Evolutionary conservation across 345 rosid species (phyloP).

Genomic region (Rubroshorea leprosula): DNA sequence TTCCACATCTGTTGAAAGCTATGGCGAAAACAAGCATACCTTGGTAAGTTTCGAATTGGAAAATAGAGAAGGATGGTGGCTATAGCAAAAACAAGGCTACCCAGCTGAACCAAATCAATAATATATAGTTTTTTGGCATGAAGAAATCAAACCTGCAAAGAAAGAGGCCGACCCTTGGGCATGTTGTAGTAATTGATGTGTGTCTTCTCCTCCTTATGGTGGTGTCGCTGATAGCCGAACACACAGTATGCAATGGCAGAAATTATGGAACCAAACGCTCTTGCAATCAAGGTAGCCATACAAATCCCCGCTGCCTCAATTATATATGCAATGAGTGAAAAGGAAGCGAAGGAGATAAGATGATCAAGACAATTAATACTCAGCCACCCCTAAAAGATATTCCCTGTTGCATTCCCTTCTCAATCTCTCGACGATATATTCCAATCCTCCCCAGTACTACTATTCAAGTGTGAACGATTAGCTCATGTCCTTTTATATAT

Average conservation of each 20-base stretch:
- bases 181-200: constrained; percentile 34
- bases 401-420: constrained; percentile 32
- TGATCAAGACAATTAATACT: constrained; percentile 7
- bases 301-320: constrained; percentile 18
- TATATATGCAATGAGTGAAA: constrained; percentile 22
- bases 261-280: constrained; percentile 45
- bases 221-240: constrained; percentile 36
- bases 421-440: constrained; percentile 25
- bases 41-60: too few species aligned
- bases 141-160: constrained; percentile 67
- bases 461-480: constrained; percentile 12
- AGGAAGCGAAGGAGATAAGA: constrained; percentile 19
- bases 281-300: constrained; percentile 39
- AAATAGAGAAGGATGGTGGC: too few species aligned
- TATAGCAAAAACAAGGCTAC: background rate
- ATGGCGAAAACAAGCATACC: too few species aligned
- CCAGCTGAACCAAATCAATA: too few species aligned
- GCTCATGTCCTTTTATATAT: constrained; percentile 23
- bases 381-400: constrained; percentile 41
- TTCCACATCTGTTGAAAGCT: too few species aligned
- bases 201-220: constrained; percentile 20
- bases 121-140: background rate
- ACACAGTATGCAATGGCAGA: constrained; percentile 52
- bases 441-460: background rate
- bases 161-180: constrained; percentile 73